Percentiles rank a stretch among this genome's conserved stretches.
Conservation (phyloP, 2,329 filamentous ascomycete species). For the Sarocladium strictum region DNA sequence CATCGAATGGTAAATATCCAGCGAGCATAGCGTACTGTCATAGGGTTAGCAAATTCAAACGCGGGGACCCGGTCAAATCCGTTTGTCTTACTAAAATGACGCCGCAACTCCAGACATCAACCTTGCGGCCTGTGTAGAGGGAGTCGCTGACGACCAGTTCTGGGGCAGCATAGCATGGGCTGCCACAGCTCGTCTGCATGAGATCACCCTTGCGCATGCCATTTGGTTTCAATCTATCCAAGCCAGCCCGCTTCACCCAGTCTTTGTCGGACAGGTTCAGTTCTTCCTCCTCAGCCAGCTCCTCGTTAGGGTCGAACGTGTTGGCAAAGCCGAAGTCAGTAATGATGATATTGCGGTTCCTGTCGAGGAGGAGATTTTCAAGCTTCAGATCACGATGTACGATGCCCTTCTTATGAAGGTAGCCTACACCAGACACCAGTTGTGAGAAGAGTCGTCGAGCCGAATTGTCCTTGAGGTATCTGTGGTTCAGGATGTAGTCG, state of each 20-base stretch:
- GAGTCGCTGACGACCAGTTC: constrained; percentile 97
- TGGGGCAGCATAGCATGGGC: constrained; percentile 94
- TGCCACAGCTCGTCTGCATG: constrained; percentile 98
- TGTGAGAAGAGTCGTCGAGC: constrained; percentile 91
- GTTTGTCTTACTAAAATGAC: constrained; percentile 81
- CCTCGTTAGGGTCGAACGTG: constrained; percentile 85
- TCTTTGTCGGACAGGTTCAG: constrained; percentile 81
- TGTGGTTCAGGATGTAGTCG: constrained; percentile 95
- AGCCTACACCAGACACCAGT: constrained; percentile 91
- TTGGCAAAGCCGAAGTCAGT: constrained; percentile 99
- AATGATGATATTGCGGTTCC: constrained; percentile 98
- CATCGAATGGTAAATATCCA: constrained; percentile 94
- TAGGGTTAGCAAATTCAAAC: constrained; percentile 11
- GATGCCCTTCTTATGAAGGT: constrained; percentile 97
- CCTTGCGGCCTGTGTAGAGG: constrained; percentile 92
- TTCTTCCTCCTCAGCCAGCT: constrained; percentile 86
- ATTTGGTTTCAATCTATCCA: constrained; percentile 71
- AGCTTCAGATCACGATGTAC: constrained; percentile 96
- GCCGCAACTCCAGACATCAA: constrained; percentile 98
- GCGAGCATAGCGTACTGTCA: constrained; percentile 96
- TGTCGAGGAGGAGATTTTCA: constrained; percentile 89
- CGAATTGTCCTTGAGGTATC: constrained; percentile 90
- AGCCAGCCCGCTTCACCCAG: constrained; percentile 76
- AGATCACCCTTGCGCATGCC: constrained; percentile 82
- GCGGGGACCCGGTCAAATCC: background rate